Conservation (phyloP, 345 rosid species). For the Mallotus nudiflorus region DNA sequence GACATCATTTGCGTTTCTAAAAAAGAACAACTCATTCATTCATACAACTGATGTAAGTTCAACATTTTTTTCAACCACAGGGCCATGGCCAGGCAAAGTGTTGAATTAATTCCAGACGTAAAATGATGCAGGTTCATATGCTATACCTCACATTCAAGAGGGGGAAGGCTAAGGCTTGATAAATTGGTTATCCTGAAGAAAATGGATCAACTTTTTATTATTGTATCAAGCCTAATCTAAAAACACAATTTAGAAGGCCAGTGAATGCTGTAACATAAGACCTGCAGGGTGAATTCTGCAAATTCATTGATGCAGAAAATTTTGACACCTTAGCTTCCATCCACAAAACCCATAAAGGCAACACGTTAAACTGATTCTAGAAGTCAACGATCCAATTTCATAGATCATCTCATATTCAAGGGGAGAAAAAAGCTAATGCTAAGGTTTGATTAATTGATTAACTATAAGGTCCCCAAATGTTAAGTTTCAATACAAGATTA, state of each 20-base stretch:
- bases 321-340: background rate
- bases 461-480: background rate
- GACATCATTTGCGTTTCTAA: background rate
- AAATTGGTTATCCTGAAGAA: background rate
- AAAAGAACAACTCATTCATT: background rate
- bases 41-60: too few relatives aligned
- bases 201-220: background rate
- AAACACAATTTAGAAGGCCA: background rate
- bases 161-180: background rate
- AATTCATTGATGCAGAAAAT: background rate
- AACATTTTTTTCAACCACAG: background rate
- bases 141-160: background rate
- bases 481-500: background rate
- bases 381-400: too few relatives aligned
- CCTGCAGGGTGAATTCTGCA: constrained; percentile 52
- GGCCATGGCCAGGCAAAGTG: background rate
- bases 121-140: background rate
- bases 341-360: too few relatives aligned
- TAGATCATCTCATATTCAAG: too few relatives aligned
- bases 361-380: too few relatives aligned
- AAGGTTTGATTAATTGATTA: background rate
- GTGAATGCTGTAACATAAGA: constrained; percentile 40
- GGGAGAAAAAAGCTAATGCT: too few relatives aligned
- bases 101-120: background rate
- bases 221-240: background rate